These are phyloP conservation scores for Podaxis pistillaris DNA, from an alignment of 768 basidiomycete species.

Conservation along the genomic window DNA sequence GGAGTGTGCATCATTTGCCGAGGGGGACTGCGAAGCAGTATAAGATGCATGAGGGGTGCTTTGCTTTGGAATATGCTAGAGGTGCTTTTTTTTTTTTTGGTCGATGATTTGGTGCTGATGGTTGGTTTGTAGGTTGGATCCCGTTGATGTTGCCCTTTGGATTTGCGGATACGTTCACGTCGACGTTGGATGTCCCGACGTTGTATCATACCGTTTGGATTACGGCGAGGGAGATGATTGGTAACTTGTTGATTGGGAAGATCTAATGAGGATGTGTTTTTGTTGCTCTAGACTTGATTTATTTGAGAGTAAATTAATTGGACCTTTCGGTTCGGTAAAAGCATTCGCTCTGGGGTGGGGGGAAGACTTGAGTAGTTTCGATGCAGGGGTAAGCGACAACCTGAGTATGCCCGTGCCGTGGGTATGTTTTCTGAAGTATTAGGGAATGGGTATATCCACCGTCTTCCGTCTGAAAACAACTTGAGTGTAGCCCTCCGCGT, in stretches of 20 bases:
- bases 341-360: no score
- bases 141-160: conserved; percentile 96
- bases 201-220: conserved; percentile 75
- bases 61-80: conserved; percentile 91
- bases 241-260: conserved; percentile 83
- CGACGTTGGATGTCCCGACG: conserved; percentile 86
- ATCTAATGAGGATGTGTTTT: conserved; percentile 46
- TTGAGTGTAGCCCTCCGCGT: no score
- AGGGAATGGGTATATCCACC: no score
- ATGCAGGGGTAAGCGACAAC: no score
- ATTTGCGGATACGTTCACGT: conserved; percentile 78
- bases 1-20: conserved; percentile 80
- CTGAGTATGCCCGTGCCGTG: no score
- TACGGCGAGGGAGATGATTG: conserved; percentile 80
- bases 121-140: conserved; percentile 76
- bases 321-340: background rate
- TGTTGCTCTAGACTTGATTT: background rate
- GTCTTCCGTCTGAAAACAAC: no score
- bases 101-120: background rate
- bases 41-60: conserved; percentile 96
- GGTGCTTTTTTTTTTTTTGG: conserved; percentile 42
- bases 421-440: no score
- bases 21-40: conserved; percentile 92
- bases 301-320: background rate
- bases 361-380: background rate